Percentiles rank a stretch among this genome's conserved stretches.
Conservation (phyloP, 176 grass and related monocot species). For the Eragrostis curvula region DNA sequence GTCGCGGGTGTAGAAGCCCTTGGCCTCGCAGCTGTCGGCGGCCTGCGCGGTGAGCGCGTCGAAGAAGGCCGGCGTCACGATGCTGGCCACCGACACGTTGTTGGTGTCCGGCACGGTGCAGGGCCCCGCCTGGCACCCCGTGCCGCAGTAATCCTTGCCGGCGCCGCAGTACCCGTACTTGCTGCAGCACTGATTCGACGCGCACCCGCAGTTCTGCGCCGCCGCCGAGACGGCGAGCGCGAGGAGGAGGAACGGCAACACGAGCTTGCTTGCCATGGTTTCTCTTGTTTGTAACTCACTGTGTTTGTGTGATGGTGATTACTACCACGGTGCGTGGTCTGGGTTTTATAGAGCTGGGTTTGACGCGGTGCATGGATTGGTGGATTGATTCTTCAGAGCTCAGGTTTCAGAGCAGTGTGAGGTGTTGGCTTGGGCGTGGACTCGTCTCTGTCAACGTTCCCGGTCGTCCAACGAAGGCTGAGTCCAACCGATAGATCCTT, state of each 20-base stretch:
- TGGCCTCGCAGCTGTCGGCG: slow-evolving; percentile 48
- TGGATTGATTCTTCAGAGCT: too few species aligned
- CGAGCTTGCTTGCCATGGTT: background rate
- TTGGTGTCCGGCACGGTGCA: slow-evolving; percentile 47
- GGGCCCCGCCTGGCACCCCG: slow-evolving; percentile 48
- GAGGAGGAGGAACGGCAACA: background rate
- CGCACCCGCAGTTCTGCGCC: slow-evolving; percentile 61
- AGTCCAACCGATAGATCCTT: background rate
- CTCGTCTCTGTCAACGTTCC: background rate
- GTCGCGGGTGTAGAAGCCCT: slow-evolving; percentile 74
- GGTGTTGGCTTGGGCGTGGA: background rate
- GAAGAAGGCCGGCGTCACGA: slow-evolving; percentile 57
- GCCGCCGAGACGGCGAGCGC: background rate
- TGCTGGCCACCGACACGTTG: slow-evolving; percentile 45
- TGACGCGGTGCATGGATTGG: background rate
- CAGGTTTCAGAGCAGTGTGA: background rate
- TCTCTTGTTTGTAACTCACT: background rate
- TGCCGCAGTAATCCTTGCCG: slow-evolving; percentile 49
- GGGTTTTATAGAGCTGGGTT: slow-evolving; percentile 13
- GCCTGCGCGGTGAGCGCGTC: slow-evolving; percentile 70
- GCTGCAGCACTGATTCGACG: slow-evolving; percentile 55
- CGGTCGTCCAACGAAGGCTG: slow-evolving; percentile 1
- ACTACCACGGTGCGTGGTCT: background rate
- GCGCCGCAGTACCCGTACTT: slow-evolving; percentile 54
- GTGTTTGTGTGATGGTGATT: background rate